Evolutionary conservation across 179 eudicot species (phyloP).

Genomic region (Pouteria campechiana): DNA sequence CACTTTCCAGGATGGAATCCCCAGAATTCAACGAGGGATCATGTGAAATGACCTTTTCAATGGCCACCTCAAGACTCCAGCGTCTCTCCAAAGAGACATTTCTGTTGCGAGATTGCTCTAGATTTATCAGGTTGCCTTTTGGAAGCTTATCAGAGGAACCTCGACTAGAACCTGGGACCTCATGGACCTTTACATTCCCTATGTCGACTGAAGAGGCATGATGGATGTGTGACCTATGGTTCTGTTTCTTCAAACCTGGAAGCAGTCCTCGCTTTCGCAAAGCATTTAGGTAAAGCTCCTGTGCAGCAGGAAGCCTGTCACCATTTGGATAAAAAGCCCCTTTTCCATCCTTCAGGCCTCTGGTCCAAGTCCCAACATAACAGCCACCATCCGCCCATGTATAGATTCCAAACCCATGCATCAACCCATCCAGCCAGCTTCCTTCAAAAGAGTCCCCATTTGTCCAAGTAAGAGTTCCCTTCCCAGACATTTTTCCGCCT

Average conservation of each 20-base stretch:
- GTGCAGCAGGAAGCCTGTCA: conserved; percentile 45
- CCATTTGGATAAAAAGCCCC: conserved; percentile 83
- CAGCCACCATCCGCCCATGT: conserved; percentile 87
- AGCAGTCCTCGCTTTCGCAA: conserved; percentile 77
- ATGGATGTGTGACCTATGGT: conserved; percentile 64
- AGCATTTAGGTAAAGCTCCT: conserved; percentile 65
- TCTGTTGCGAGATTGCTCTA: conserved; percentile 36
- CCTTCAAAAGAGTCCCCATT: conserved; percentile 86
- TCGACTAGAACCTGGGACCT: conserved; percentile 26
- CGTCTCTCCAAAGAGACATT: conserved; percentile 69
- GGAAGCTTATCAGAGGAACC: conserved; percentile 33
- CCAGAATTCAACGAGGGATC: conserved; percentile 30
- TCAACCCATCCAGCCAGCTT: conserved; percentile 72
- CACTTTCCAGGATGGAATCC: conserved; percentile 34
- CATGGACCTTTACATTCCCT: conserved; percentile 45
- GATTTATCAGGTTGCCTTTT: conserved; percentile 27
- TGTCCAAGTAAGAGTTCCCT: conserved; percentile 84
- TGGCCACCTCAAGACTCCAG: conserved; percentile 88
- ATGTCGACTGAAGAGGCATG: conserved; percentile 62
- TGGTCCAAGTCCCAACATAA: conserved; percentile 94
- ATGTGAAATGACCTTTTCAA: conserved; percentile 69
- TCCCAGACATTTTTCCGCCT: conserved; percentile 87
- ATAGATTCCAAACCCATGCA: conserved; percentile 88
- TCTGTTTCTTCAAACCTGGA: conserved; percentile 66
- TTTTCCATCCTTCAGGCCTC: conserved; percentile 92